Evolutionary conservation across 2,329 filamentous ascomycete species (phyloP).

Genomic region (Colletotrichum kahawae): DNA sequence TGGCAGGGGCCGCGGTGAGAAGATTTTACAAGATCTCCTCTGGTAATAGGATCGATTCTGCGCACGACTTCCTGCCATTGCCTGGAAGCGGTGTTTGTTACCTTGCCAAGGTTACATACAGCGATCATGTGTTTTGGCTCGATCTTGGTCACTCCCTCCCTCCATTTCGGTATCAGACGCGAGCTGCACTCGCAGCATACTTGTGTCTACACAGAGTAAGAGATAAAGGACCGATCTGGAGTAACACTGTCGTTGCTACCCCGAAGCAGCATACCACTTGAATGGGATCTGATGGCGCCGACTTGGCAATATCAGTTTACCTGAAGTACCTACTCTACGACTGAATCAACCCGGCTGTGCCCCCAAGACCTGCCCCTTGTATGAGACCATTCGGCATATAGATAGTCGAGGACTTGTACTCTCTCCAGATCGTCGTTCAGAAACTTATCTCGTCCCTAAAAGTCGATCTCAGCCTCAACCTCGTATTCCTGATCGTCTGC

Average conservation of each 20-base stretch:
- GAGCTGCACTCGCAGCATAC: background rate
- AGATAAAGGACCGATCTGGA: background rate
- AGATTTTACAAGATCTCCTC: background rate
- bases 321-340: background rate
- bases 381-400: background rate
- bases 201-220: background rate
- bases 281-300: background rate
- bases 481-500: slow-evolving; percentile 60
- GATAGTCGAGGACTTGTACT: background rate
- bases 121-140: background rate
- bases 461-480: slow-evolving; percentile 53
- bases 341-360: background rate
- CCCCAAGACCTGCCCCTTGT: background rate
- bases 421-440: background rate
- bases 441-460: slow-evolving; percentile 30
- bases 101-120: background rate
- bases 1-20: background rate
- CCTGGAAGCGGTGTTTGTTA: background rate
- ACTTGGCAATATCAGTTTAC: background rate
- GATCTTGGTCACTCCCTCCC: background rate
- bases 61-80: background rate
- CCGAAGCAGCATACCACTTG: background rate
- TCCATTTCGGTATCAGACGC: background rate
- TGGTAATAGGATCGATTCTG: background rate
- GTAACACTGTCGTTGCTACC: background rate